These are phyloP conservation scores for Malassezia sympodialis DNA, from an alignment of 1,284 basidiomycete species.

Conservation along the genomic window DNA sequence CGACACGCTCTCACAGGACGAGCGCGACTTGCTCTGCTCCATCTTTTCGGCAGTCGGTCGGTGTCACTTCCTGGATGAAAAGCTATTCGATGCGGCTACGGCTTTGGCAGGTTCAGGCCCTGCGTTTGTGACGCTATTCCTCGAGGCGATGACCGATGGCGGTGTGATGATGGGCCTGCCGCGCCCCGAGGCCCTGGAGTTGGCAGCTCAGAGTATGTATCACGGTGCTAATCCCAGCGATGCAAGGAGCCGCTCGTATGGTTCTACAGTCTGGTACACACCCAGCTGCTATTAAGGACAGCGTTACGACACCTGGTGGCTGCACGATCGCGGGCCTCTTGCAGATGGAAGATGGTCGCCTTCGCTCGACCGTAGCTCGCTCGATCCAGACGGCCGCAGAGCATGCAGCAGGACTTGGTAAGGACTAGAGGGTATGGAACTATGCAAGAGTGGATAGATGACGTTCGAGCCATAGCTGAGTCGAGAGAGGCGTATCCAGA, in stretches of 20 bases:
- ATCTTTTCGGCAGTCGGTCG: slow-evolving; percentile 43
- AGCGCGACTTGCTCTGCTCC: slow-evolving; percentile 29
- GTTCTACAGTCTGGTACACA: slow-evolving; percentile 74
- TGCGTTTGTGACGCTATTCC: slow-evolving; percentile 88
- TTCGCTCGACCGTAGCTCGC: slow-evolving; percentile 87
- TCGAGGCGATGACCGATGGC: slow-evolving; percentile 98
- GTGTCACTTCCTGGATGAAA: slow-evolving; percentile 43
- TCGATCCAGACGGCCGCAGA: slow-evolving; percentile 63
- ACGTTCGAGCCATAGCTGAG: neutral
- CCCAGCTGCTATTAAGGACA: slow-evolving; percentile 93
- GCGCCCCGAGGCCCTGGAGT: slow-evolving; percentile 78
- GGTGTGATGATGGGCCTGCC: slow-evolving; percentile 99
- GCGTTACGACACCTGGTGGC: slow-evolving; percentile 94
- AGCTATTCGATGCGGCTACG: slow-evolving; percentile 89
- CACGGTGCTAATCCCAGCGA: slow-evolving; percentile 54
- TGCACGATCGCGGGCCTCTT: slow-evolving; percentile 95
- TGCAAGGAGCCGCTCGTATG: slow-evolving; percentile 96
- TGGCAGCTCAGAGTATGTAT: slow-evolving; percentile 78
- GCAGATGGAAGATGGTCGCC: slow-evolving; percentile 83
- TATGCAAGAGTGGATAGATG: neutral
- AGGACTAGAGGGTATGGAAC: slow-evolving; percentile 20
- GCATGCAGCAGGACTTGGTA: slow-evolving; percentile 41
- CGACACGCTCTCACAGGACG: slow-evolving; percentile 17
- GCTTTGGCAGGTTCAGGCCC: slow-evolving; percentile 92
- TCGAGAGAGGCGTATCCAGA: neutral